phyloP scores from a whole-genome alignment of 2,329 filamentous ascomycete genomes.

The Pseudogymnoascus sp. region DNA sequence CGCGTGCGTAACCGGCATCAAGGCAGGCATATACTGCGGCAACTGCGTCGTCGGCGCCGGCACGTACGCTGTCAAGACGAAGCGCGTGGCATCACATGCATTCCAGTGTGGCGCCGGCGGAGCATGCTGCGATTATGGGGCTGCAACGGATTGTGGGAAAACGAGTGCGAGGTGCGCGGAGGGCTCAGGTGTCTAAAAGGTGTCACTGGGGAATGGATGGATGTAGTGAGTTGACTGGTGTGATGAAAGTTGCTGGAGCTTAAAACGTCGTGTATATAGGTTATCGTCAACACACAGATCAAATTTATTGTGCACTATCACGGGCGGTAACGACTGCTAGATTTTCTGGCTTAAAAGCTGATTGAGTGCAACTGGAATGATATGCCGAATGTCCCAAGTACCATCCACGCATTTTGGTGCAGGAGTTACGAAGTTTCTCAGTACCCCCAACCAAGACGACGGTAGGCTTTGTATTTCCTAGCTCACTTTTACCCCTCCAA shows the following conservation, averaged over 20 bases:
- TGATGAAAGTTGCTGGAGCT: neutral
- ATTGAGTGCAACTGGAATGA: neutral
- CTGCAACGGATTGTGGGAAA: neutral
- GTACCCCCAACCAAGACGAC: neutral
- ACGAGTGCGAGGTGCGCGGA: neutral
- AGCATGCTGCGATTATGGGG: conserved; percentile 18
- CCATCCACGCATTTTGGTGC: neutral
- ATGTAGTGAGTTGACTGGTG: neutral
- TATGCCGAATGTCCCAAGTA: neutral
- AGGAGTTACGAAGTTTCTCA: neutral
- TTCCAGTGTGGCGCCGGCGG: conserved; percentile 24
- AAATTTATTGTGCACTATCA: neutral
- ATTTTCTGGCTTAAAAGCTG: neutral
- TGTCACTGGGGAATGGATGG: neutral
- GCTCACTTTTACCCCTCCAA: neutral
- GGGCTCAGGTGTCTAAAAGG: neutral
- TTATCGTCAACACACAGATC: neutral
- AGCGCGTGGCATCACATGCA: conserved; percentile 20
- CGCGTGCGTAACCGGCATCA: conserved; percentile 20
- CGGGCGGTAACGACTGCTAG: neutral
- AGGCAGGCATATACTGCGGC: conserved; percentile 23
- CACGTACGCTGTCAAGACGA: conserved; percentile 21
- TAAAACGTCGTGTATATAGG: neutral
- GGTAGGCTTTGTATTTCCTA: neutral
- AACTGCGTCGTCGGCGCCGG: conserved; percentile 23